Base-by-base conservation (phyloP, 257 asterid genomes). In the Catharanthus roseus region DNA sequence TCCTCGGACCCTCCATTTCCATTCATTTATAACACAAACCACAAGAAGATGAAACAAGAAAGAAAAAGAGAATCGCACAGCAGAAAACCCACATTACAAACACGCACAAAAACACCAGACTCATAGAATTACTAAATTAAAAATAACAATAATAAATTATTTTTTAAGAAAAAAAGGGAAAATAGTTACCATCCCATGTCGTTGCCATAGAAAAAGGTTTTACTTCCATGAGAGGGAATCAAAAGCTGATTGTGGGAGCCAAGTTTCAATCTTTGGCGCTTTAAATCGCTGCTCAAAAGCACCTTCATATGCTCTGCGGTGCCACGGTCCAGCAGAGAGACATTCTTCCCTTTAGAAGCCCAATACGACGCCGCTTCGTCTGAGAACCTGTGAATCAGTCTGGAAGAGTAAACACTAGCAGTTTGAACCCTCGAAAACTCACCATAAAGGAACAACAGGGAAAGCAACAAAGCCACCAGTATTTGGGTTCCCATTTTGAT, bases 211-310 rank as follows among this genome's bases (percentile, higher is more conserved):
- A 75, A 75, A 72, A 53, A 65, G 15, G 89, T 89, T 5, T 74
- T 74, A 50, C 89, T 85, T 42, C 88, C 92, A 70, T 81, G 77
- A 26, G 88, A 82, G 58, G 63, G 64, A 6, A 53, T 24, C 15
- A 50, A 34, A 47, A 67, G 45, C 33, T 47, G 72, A 26, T 24
- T 51, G 66, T 13, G 47, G 42, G 85, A 62, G 2, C 82, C 90
- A 72, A 89, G 87, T 73, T 82, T 83, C 80, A 87, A n/a, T 47
- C 82, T 85, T 65, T 91, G 97, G 21, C 95, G 82, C 77, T 79
- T 86, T 78, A 86, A 80, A 82, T 91, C 96, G 65, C 73, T 80
- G 36, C 66, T 78, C 79, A 91, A 33, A 29, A 91, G 85, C 77
- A 79, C 42, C 74, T 86, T 78, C 82, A 78, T 71, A 44, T 86